Evolutionary conservation across 1,284 basidiomycete genomes (phyloP), one percentile per base, ranked within the genome.

Genomic region (Heterobasidion irregulare): DNA sequence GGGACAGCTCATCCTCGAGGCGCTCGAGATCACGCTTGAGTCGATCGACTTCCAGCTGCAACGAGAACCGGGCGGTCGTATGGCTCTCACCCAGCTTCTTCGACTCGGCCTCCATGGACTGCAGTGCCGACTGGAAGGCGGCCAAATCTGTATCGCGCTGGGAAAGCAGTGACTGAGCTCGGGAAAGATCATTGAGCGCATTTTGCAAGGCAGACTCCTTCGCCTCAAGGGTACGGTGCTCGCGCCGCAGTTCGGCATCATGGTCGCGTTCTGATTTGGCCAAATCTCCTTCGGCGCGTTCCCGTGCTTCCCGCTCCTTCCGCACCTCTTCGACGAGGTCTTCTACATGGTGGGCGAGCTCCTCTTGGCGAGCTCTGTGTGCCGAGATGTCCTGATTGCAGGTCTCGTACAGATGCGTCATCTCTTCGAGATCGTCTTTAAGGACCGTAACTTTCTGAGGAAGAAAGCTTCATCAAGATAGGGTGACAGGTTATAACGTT

Each of bases 41-140:
- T 1, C 94, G 76, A 63, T 98, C 95, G 4, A 94, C 79, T 70
- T 98, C 95, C 32, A 98, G 80, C 68, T 97, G 91, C 44, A 98
- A 73, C 0, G 91, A 91, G 74, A 93, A 92, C 55, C 85, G 79
- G 50, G 93, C 89, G 9, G 86, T 88, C 1, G 88, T 88, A 63
- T 89, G 87, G 34, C 84, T 78, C 71, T 94, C 89, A 43, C 92
- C 92, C 6, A 86, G 73, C 58, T 85, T 82, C 71, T 84, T 84
- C 54, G 82, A 82, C 66, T 87, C 84, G 10, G 72, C 72, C 62
- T 91, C 89, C 53, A 84, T 66, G 0, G 73, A 70, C 59, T 84
- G 81, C 32, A 97, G 73, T 0, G 85, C 85, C 3, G 71, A 70
- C 68, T 98, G 92, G 5, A 98, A 80, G 0, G 82, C 80, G 1